Evolutionary conservation across 192 early-diverging fungal species (phyloP), one percentile per base, ranked within the genome.

Genomic region (Spizellomyces punctatus): DNA sequence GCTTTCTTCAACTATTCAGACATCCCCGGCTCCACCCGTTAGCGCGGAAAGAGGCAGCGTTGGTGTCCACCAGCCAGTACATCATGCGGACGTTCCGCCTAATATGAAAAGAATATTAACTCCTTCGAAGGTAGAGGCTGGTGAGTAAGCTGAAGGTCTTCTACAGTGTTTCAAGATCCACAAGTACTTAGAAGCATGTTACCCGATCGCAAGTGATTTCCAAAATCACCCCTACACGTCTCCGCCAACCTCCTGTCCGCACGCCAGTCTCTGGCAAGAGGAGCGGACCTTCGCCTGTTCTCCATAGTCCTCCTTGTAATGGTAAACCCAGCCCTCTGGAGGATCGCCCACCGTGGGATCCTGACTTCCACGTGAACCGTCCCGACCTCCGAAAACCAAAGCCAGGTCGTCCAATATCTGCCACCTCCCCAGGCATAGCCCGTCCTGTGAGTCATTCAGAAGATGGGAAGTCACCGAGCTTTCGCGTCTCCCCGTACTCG

Each of bases 281-380:
- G 14, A 27, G 12, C 59, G 21, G 12, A 2, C 12, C 59, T 14
- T 14, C 14, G 14, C 59, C 59, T 12, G 59, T 10, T 41, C 12
- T 54, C 12, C 1, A 54, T 19, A 54, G 17, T 54, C 50, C 12
- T 54, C 12, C 50, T 19, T n/a, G 17, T 4, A 12, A 22, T 10
- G 16, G 21, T 10, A 45, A 22, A 36, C 10, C 12, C n/a, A 62
- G 58, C 47, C 68, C 59, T 16, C 21, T 61, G 36, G 68, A 70
- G 47, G 5, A 46, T 19, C 68, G 68, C 6, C 68, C 68, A 1
- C 16, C 68, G 4, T 70, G 68, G 68, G 49, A 70, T 42, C 58
- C 41, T 8, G 68, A 70, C 61, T 70, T 70, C 22, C 68, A 70
- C 43, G 68, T 70, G 14, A 61, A 70, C 59, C 57, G 68, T 17